Base-by-base conservation (phyloP, 2,329 filamentous ascomycete species). In the Ophiostoma australiae region DNA sequence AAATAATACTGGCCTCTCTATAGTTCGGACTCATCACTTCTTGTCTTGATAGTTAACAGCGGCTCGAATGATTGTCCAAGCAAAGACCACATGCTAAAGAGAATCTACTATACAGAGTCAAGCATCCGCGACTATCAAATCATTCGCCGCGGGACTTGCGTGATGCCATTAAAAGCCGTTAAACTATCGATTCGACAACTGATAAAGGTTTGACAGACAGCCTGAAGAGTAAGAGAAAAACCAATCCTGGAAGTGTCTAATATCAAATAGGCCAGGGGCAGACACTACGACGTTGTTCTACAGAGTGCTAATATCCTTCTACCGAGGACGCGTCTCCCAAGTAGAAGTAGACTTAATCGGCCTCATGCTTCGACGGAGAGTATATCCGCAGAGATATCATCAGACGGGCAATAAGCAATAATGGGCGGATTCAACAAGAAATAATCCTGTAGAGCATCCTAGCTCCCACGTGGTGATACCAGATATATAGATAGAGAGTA, bases 181-280 rank as follows among this genome's bases (percentile, higher is more conserved):
- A 15, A 41, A 41, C 39, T 41, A 41, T 41, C 39, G 39, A 41
- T 15, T 41, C 39, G 27, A 31, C 27, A 13, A 13, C 3, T 41
- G 39, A 41, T 41, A 41, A 13, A 15, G 39, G 37, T 3, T 41
- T 41, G 39, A 41, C 13, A 41, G 39, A 41, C 1, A 31, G 27
- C 27, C 3, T 31, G 27, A 41, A 48, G 44, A 48, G 17, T 20
- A 48, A 48, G 17, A 48, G 3, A 1, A 1, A 48, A 48, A 8
- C 5, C 44, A 48, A 48, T 48, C 20, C 37, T 5, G 44, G 1
- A 6, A 48, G 44, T 8, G 20, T 48, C 44, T 48, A 48, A n/a
- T n/a, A 48, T 48, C 44, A 48, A 48, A 48, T 48, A 48, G 44
- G 44, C 44, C 44, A 48, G 44, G 44, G 44, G 44, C 44, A 48